These are phyloP conservation scores for Toxoplasma gondii DNA, from an alignment of 169 alveolate species.

Conservation along the genomic window DNA sequence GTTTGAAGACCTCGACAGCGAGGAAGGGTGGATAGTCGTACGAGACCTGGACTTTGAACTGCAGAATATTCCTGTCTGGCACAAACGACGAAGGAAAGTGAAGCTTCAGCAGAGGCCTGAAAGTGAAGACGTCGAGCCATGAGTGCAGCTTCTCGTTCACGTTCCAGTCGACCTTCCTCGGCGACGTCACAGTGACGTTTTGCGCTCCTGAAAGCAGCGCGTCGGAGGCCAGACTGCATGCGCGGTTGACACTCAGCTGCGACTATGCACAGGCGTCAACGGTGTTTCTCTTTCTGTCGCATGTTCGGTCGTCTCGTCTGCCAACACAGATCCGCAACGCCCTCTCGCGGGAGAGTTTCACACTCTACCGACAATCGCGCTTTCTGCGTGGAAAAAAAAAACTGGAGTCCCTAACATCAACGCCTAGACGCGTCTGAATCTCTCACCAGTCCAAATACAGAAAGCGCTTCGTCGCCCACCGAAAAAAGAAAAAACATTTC, in stretches of 20 bases:
- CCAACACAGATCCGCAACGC: background rate
- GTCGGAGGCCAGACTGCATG: background rate
- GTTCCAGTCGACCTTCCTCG: background rate
- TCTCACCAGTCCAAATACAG: too few relatives aligned
- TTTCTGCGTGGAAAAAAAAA: too few relatives aligned
- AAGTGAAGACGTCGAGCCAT: slow-evolving; percentile 5
- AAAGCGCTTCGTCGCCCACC: too few relatives aligned
- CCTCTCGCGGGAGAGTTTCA: background rate
- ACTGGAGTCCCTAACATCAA: too few relatives aligned
- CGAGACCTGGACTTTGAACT: slow-evolving; percentile 23
- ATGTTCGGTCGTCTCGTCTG: background rate
- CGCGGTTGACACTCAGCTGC: background rate
- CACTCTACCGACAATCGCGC: too few relatives aligned
- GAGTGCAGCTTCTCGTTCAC: background rate
- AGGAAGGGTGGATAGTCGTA: slow-evolving; percentile 29
- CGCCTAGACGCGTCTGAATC: too few relatives aligned
- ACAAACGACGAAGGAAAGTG: background rate
- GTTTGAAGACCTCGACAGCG: slow-evolving; percentile 7
- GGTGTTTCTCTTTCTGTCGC: background rate
- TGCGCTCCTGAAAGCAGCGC: background rate
- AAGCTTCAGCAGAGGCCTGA: slow-evolving; percentile 8
- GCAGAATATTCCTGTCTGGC: background rate
- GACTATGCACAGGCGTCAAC: background rate
- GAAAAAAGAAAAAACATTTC: too few relatives aligned
- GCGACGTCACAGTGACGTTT: background rate